phyloP scores from a whole-genome alignment of 352 stramenopile genomes.

The Sclerospora graminicola region DNA sequence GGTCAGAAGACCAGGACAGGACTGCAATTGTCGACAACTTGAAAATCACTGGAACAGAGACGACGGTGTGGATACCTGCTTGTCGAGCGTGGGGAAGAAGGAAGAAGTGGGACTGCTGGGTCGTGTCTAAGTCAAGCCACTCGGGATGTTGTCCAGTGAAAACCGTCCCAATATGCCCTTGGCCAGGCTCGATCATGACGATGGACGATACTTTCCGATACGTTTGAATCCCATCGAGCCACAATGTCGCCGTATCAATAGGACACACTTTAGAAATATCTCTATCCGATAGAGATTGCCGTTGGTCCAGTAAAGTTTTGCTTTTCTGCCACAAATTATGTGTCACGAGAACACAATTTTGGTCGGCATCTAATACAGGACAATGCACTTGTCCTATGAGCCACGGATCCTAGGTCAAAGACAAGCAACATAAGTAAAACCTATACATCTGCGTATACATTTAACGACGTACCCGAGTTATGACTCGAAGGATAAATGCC shows the following conservation, averaged over 20 bases:
- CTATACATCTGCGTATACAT: neutral
- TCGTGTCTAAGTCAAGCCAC: slow-evolving; percentile 42
- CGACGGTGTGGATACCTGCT: slow-evolving; percentile 49
- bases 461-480: slow-evolving; percentile 33
- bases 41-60: slow-evolving; percentile 74
- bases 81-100: slow-evolving; percentile 54
- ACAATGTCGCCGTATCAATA: slow-evolving; percentile 20
- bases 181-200: slow-evolving; percentile 68
- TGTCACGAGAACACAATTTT: slow-evolving; percentile 49
- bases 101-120: slow-evolving; percentile 62
- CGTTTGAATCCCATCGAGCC: slow-evolving; percentile 47
- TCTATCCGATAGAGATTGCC: neutral
- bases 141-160: slow-evolving; percentile 65
- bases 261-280: slow-evolving; percentile 14
- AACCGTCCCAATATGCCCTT: slow-evolving; percentile 61
- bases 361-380: slow-evolving; percentile 43
- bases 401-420: slow-evolving; percentile 39
- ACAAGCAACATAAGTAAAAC: neutral
- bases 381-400: slow-evolving; percentile 67
- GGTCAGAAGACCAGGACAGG: slow-evolving; percentile 68
- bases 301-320: neutral
- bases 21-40: slow-evolving; percentile 76
- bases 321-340: slow-evolving; percentile 71
- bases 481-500: slow-evolving; percentile 54
- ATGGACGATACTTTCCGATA: slow-evolving; percentile 63